phyloP scores from a whole-genome alignment of 306 rosid genomes.

The Cucumis cinereus region DNA sequence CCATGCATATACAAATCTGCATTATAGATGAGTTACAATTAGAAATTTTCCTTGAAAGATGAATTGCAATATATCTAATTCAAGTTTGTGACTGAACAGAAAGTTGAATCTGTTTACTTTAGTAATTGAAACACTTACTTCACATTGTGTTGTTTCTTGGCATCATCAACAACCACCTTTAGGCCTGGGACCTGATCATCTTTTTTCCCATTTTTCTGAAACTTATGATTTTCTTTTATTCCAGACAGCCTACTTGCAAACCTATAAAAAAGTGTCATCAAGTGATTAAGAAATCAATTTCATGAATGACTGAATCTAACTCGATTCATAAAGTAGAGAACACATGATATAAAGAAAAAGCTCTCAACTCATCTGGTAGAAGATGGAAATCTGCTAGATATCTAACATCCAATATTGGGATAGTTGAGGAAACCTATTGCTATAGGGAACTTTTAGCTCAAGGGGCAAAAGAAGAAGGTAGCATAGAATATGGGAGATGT shows the following conservation, averaged over 20 bases:
- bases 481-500: not conserved
- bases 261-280: constrained; percentile 28
- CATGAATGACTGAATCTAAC: not conserved
- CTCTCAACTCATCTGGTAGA: not conserved
- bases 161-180: constrained; percentile 68
- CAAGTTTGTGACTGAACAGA: not conserved
- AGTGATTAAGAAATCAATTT: constrained; percentile 9
- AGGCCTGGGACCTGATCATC: constrained; percentile 54
- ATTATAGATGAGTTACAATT: constrained; percentile 5
- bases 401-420: not conserved
- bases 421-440: not conserved
- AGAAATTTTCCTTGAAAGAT: not conserved
- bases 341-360: not conserved
- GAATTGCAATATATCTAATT: not conserved
- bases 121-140: constrained; percentile 39
- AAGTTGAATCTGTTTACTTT: not conserved
- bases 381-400: not conserved
- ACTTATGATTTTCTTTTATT: constrained; percentile 72
- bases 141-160: constrained; percentile 69
- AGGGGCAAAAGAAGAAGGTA: not conserved
- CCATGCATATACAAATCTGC: constrained; percentile 84
- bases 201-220: constrained; percentile 44
- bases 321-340: not conserved
- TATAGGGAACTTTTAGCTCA: not conserved
- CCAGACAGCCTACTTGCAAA: constrained; percentile 84